A percentile compares a stretch with the other conserved stretches of the same genome.
phyloP scores from a whole-genome alignment of 352 stramenopile genomes.

The Thalassiosira mediterranea region DNA sequence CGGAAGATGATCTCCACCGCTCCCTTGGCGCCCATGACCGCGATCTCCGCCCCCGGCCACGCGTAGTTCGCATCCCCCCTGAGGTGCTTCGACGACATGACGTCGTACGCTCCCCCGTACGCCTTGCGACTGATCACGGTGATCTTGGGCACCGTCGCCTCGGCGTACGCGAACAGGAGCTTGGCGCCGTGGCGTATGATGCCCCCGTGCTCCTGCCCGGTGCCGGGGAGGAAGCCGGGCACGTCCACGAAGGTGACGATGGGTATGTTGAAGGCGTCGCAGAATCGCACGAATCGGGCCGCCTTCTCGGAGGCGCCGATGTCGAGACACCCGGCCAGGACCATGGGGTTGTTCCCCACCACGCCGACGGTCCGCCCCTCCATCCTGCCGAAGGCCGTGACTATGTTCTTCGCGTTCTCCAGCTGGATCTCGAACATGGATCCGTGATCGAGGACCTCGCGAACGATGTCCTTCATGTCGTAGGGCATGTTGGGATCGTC shows the following conservation, averaged over 20 bases:
- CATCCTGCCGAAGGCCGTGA: constrained; percentile 96
- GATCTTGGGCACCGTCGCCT: constrained; percentile 98
- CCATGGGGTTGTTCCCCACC: constrained; percentile 97
- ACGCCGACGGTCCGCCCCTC: constrained; percentile 94
- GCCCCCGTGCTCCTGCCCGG: constrained; percentile 90
- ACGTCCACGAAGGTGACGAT: constrained; percentile 98
- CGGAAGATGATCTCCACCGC: constrained; percentile 98
- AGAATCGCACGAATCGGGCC: constrained; percentile 97
- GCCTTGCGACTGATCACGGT: constrained; percentile 98
- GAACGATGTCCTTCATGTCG: constrained; percentile 97
- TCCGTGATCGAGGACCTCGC: constrained; percentile 92
- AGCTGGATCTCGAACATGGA: constrained; percentile 97
- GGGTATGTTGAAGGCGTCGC: constrained; percentile 98
- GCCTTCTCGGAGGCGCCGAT: constrained; percentile 97
- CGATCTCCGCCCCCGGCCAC: constrained; percentile 88
- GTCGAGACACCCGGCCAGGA: constrained; percentile 96
- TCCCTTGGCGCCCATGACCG: constrained; percentile 87
- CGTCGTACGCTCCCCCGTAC: constrained; percentile 98
- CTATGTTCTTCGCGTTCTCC: constrained; percentile 97
- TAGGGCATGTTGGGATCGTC: constrained; percentile 97
- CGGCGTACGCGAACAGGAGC: constrained; percentile 97
- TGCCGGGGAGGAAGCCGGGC: constrained; percentile 96
- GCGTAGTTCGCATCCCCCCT: constrained; percentile 97
- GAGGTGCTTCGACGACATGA: constrained; percentile 98
- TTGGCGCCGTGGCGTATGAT: constrained; percentile 98